Base-by-base conservation (phyloP, 805 yeast species). In the Millerozyma miso region DNA sequence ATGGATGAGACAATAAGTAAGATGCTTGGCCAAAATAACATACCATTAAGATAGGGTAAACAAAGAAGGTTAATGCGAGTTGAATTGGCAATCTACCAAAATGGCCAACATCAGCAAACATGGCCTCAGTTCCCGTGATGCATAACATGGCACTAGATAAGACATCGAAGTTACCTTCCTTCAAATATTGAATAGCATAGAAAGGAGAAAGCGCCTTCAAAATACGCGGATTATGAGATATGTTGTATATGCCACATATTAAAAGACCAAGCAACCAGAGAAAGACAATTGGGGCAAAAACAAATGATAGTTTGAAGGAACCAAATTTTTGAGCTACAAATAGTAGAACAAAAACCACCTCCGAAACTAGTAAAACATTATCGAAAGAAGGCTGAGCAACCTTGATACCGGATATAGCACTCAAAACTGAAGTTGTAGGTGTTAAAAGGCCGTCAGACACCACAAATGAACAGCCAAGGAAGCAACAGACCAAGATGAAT, bases 101-200 rank as follows among this genome's bases (percentile, higher is more conserved):
- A 52, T 76, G 81, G 3, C 83, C 79, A 39, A 79, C 65, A 56
- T 80, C 84, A 1, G 83, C 81, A 60, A 80, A 80, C 80, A 80
- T 74, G 4, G 84, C 83, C 48, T 80, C 85, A 3, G 76, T 65
- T 26, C 85, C 85, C 0, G 85, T 79, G 19, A 80, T 59, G 1
- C 79, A 63, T 35, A 80, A 69, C 75, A 79, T 71, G 3, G 77
- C 75, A 3, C 77, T 73, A 8, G 77, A 70, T 26, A 80, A 60
- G 2, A 67, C 60, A 52, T 72, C 77, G 20, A 74, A 59, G 16
- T 67, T 69, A 3, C 69, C 65, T 8, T 54, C 48, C 37, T 54
- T 61, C 46, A 80, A 57, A 32, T 69, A 67, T n/a, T 62, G 50
- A 39, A 77, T 63, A 1, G 83, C 84, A 50, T 73, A 72, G 39